phyloP scores from a whole-genome alignment of 352 stramenopile genomes.

The Albugo candida region DNA sequence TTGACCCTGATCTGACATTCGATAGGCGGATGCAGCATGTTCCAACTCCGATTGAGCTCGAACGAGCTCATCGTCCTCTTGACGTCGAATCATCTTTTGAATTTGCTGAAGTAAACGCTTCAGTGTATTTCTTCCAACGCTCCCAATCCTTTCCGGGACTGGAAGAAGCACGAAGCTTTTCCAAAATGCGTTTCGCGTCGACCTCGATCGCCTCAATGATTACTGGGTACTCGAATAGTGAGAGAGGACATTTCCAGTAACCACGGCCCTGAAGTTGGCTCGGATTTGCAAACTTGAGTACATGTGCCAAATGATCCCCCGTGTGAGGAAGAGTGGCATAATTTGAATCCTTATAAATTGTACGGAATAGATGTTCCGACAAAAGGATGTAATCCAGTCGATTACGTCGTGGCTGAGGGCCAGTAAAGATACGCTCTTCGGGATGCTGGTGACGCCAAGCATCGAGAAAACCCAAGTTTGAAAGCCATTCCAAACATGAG shows the following conservation, averaged over 20 bases:
- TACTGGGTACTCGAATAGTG: conserved; percentile 4
- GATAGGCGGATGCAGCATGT: background rate
- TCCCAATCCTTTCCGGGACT: conserved; percentile 6
- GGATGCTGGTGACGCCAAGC: conserved; percentile 7
- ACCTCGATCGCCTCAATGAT: conserved; percentile 1
- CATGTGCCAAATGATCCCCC: background rate
- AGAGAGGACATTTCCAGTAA: background rate
- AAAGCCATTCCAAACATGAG: conserved; percentile 5
- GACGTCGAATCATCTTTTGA: conserved; percentile 2
- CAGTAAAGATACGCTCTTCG: background rate
- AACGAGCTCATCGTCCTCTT: background rate
- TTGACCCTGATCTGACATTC: background rate
- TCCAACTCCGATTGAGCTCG: background rate
- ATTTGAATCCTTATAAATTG: background rate
- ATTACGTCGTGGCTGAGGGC: conserved; percentile 4
- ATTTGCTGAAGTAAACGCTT: background rate
- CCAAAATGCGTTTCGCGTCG: conserved; percentile 1
- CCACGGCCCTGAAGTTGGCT: background rate
- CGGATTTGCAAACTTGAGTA: background rate
- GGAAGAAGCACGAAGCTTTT: background rate
- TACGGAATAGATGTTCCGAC: background rate
- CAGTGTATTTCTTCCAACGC: conserved; percentile 4
- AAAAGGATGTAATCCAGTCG: conserved; percentile 13
- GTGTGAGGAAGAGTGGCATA: background rate
- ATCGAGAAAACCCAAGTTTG: conserved; percentile 5